A percentile compares a stretch with the other conserved stretches of the same genome.
These are phyloP conservation scores for Withania somnifera DNA, from an alignment of 305 asterid species.

Conservation along the genomic window DNA sequence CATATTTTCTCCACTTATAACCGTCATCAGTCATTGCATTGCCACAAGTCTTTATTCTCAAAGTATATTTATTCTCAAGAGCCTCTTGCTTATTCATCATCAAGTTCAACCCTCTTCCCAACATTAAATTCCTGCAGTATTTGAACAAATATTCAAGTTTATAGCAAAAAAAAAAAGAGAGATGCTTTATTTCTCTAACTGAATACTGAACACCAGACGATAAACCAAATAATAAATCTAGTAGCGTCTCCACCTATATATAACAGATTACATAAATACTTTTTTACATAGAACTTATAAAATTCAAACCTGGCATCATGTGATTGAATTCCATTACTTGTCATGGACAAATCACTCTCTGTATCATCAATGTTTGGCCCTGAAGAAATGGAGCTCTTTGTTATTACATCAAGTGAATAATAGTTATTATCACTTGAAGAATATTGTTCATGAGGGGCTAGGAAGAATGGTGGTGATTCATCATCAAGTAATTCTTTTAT, in stretches of 20 bases:
- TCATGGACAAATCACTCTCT: conserved; percentile 20
- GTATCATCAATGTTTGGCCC: conserved; percentile 24
- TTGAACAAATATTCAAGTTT: not conserved
- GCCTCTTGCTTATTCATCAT: conserved; percentile 11
- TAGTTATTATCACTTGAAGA: not conserved
- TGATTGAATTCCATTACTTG: conserved; percentile 17
- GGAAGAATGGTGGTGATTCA: conserved; percentile 36
- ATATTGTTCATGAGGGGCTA: conserved; percentile 15
- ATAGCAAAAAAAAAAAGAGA: not conserved
- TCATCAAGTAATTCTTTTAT: conserved; percentile 44
- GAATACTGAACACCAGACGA: too few species aligned
- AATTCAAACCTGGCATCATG: conserved; percentile 38
- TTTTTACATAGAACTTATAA: not conserved
- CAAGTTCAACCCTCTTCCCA: conserved; percentile 23
- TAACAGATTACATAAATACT: not conserved
- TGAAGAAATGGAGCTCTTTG: conserved; percentile 6
- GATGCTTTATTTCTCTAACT: not conserved
- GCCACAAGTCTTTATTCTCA: conserved; percentile 65
- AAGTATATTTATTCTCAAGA: conserved; percentile 36
- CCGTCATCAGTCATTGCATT: conserved; percentile 79
- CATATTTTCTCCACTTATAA: conserved; percentile 91
- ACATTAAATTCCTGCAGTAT: conserved; percentile 26
- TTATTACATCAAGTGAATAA: not conserved
- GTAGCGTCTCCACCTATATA: too few species aligned
- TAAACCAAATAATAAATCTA: too few species aligned